These are phyloP conservation scores for Penicillium sp. DNA, from an alignment of 2,329 filamentous ascomycete species.

Conservation along the genomic window DNA sequence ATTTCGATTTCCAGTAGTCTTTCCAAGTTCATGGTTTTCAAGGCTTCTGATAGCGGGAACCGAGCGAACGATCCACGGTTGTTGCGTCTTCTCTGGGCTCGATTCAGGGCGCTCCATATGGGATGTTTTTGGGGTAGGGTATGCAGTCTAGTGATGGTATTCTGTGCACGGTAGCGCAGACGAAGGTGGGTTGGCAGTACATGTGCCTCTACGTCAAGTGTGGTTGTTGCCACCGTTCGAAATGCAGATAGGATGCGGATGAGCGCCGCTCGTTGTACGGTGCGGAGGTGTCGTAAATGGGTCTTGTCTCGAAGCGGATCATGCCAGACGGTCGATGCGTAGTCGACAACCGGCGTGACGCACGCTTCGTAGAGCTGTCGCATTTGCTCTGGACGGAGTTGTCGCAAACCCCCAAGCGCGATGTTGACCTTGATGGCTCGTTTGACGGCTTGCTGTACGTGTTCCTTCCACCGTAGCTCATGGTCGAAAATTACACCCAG, in stretches of 20 bases:
- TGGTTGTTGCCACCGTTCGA: conserved; percentile 7
- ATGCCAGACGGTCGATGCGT: conserved; percentile 27
- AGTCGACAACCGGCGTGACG: conserved; percentile 24
- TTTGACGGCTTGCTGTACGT: conserved; percentile 14
- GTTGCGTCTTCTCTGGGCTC: no score
- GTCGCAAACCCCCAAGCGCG: conserved; percentile 19
- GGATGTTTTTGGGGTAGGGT: no score
- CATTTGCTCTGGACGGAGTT: conserved; percentile 26
- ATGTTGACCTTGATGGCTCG: conserved; percentile 19
- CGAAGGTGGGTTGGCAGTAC: no score
- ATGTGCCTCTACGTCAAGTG: no score
- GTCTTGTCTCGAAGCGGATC: conserved; percentile 15
- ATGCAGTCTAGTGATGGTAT: no score
- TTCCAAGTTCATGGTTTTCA: no score
- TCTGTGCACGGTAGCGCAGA: no score
- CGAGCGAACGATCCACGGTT: no score
- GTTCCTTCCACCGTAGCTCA: background rate
- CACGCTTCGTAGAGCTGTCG: conserved; percentile 28
- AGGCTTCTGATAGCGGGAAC: no score
- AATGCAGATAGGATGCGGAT: conserved; percentile 18
- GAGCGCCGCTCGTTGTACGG: background rate
- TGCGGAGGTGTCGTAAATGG: background rate
- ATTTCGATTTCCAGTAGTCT: conserved; percentile 21
- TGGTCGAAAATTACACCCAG: conserved; percentile 29
- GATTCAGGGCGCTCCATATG: no score